phyloP scores from a whole-genome alignment of 108 stramenopile species.

The Cylindrotheca fusiformis region DNA sequence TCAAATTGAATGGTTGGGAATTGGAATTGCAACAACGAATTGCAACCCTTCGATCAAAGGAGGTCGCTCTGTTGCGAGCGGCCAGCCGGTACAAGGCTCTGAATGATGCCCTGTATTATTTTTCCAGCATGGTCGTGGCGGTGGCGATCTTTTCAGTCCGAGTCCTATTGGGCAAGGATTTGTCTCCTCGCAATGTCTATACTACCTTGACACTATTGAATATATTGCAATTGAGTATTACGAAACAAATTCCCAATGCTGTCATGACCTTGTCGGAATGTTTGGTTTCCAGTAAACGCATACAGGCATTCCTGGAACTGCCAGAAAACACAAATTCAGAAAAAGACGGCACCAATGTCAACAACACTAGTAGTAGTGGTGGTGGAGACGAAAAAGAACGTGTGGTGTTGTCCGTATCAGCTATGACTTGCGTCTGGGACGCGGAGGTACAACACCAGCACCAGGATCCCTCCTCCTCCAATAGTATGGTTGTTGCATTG shows the following conservation, averaged over 20 bases:
- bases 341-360: background rate
- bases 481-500: conserved; percentile 30
- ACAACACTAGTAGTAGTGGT: background rate
- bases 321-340: conserved; percentile 30
- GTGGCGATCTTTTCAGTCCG: conserved; percentile 64
- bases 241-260: conserved; percentile 81
- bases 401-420: conserved; percentile 8
- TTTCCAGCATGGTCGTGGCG: conserved; percentile 52
- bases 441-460: background rate
- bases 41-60: conserved; percentile 46
- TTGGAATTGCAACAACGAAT: conserved; percentile 68
- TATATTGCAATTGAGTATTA: conserved; percentile 82
- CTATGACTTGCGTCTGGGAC: conserved; percentile 49
- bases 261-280: conserved; percentile 78
- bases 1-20: conserved; percentile 89
- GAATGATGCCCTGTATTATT: conserved; percentile 88
- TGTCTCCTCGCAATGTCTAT: conserved; percentile 67
- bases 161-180: conserved; percentile 39
- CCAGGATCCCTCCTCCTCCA: background rate
- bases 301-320: conserved; percentile 69
- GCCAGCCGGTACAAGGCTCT: conserved; percentile 71
- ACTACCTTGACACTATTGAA: conserved; percentile 75
- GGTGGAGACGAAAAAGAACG: conserved; percentile 7
- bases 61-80: conserved; percentile 60
- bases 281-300: conserved; percentile 58